Base-by-base conservation (phyloP, 2,329 filamentous ascomycete species). In the Botrytis squamosa region DNA sequence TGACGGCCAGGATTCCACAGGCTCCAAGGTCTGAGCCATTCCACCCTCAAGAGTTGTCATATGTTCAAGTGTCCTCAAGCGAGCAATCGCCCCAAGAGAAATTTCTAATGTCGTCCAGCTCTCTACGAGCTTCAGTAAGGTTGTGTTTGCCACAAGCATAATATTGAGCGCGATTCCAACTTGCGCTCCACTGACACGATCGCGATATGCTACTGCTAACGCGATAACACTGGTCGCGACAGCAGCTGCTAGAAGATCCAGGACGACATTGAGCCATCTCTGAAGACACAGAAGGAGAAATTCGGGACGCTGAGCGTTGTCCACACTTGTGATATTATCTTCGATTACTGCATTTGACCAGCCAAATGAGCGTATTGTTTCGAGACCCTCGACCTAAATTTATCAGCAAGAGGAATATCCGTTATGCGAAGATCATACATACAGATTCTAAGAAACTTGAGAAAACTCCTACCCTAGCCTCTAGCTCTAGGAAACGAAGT, bases 81-180 rank as follows among this genome's bases (percentile, higher is more conserved):
- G 84, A 20, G 85, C 82, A 36, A 90, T 84, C 12, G 88, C 88
- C 16, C 88, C 88, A 64, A 90, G 85, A 63, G 86, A 85, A 0
- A 87, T 89, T 76, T 90, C 88, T 20, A 90, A 81, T 49, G 83
- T 84, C 0, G 88, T 89, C 87, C 87, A 90, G 62, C 83, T 85
- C 29, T 83, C 83, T 16, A 81, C 74, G 0, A 83, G 65, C 22
- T 74, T 74, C 1, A 77, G 52, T 4, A 80, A 46, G 22, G 76
- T 78, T 25, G 63, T 76, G 42, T 76, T 79, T 20, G 73, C 64
- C 10, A 76, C 72, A 0, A 80, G 71, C 57, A 80, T 76, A 22
- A 78, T 73, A 69, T 78, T 80, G 8, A 80, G 74, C 6, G 76
- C 79, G 36, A 80, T 71, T 14, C 78, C 78, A 6, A 80, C 57